Base-by-base conservation (phyloP, 169 alveolate species). In the Cryptosporidium ubiquitum region DNA sequence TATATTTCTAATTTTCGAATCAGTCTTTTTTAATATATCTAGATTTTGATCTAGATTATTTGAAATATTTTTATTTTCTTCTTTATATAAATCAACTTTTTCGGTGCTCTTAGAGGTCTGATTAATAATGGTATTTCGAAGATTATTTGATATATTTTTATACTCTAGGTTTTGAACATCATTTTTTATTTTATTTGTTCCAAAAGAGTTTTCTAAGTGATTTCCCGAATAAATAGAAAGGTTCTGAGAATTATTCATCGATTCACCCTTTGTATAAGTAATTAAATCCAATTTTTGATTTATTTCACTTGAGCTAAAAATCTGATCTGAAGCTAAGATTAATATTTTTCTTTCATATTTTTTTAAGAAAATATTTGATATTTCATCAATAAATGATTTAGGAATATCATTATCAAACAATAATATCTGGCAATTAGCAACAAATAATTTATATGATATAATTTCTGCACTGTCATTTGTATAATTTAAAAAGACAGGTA, bases 401-500 rank as follows among this genome's bases (percentile, higher is more conserved):
- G 52, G 58, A 39, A 79, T 79, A 64, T 79, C 57, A 39, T 2
- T n/a, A 40, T 79, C 89, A 40, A 57, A 61, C 5, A 79, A 12
- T 3, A 79, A 35, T 12, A 79, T 31, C 9, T 61, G 35, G 26
- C 89, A 61, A 40, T 64, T 35, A 42, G 79, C 20, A 42, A 60
- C 58, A n/a, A 39, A 64, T 26, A 79, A 26, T 64, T 79, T 79
- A 42, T 60, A 79, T 58, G 79, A 58, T 7, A 44, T 79, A 20
- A 51, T 79, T 79, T 79, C 89, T 40, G 75, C 79, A 42, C 23
- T 42, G 26, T 79, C 89, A 58, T 3, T 29, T 5, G 40, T 5
- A 64, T 60, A 79, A 61, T 79, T 79, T 64, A 79, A 64, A 40
- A 79, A 9, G 10, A 79, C 89, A 26, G 74, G 74, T 26, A 64